Conservation (phyloP, 2,329 filamentous ascomycete genomes). For the Allantophomopsis lycopodina region DNA sequence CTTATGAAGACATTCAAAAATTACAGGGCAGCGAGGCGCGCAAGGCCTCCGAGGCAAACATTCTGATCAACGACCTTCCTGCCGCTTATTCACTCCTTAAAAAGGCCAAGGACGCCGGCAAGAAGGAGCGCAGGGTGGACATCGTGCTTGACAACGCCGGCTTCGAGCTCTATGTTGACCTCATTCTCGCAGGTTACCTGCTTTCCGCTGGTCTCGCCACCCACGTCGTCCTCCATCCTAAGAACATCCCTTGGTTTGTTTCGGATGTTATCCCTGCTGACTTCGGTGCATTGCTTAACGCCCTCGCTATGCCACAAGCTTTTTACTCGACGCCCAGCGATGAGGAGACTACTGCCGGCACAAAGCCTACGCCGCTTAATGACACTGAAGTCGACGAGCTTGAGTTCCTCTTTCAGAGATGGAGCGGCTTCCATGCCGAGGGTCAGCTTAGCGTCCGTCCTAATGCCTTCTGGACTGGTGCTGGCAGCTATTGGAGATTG, state of each 20-base stretch:
- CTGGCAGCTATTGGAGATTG: constrained; percentile 79
- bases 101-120: constrained; percentile 46
- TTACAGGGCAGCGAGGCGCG: constrained; percentile 80
- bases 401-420: constrained; percentile 67
- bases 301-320: constrained; percentile 58
- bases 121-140: constrained; percentile 66
- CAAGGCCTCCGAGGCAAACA: constrained; percentile 81
- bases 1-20: constrained; percentile 94
- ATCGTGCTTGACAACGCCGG: constrained; percentile 95
- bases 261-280: constrained; percentile 84
- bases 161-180: constrained; percentile 92
- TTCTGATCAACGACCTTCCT: constrained; percentile 74
- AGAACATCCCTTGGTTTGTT: constrained; percentile 96
- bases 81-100: constrained; percentile 57
- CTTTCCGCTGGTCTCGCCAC: constrained; percentile 77
- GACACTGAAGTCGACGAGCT: constrained; percentile 56
- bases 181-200: constrained; percentile 83
- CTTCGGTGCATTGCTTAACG: constrained; percentile 69
- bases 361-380: constrained; percentile 45
- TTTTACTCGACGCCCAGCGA: constrained; percentile 71
- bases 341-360: constrained; percentile 44
- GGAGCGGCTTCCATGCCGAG: constrained; percentile 67
- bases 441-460: constrained; percentile 73
- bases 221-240: constrained; percentile 77
- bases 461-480: constrained; percentile 84